phyloP scores from a whole-genome alignment of 2,329 filamentous ascomycete species.

The Blumeriella jaapii region DNA sequence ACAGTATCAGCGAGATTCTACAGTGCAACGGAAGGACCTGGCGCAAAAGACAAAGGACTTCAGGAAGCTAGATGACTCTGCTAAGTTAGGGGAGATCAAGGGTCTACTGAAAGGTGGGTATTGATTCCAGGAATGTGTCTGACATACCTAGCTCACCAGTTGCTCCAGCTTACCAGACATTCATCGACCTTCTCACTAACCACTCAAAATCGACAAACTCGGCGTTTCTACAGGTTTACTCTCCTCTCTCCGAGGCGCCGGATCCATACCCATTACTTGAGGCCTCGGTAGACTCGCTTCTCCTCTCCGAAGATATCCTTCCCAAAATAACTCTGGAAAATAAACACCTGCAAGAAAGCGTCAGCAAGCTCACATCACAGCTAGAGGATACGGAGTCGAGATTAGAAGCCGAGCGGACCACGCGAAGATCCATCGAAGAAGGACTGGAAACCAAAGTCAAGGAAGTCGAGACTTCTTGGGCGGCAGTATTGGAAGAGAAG shows the following conservation, averaged over 20 bases:
- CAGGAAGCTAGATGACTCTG: slow-evolving; percentile 78
- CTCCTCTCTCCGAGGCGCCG: slow-evolving; percentile 84
- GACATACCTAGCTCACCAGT: slow-evolving; percentile 7
- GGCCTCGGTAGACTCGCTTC: slow-evolving; percentile 87
- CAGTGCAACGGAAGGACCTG: slow-evolving; percentile 89
- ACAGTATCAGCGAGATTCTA: slow-evolving; percentile 84
- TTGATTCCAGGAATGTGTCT: background rate
- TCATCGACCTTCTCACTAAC: slow-evolving; percentile 92
- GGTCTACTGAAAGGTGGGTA: slow-evolving; percentile 66
- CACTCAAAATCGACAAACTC: slow-evolving; percentile 92
- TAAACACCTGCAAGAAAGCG: slow-evolving; percentile 68
- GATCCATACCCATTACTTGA: slow-evolving; percentile 95
- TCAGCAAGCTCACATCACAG: slow-evolving; percentile 64
- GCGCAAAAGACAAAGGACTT: slow-evolving; percentile 99
- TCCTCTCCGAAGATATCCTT: slow-evolving; percentile 83
- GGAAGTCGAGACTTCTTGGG: slow-evolving; percentile 84
- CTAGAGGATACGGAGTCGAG: slow-evolving; percentile 73
- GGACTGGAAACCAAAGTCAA: slow-evolving; percentile 70
- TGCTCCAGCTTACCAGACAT: slow-evolving; percentile 75
- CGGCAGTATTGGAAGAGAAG: slow-evolving; percentile 82
- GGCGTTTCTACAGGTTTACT: slow-evolving; percentile 86
- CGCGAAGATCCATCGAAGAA: slow-evolving; percentile 65
- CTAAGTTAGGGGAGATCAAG: slow-evolving; percentile 83
- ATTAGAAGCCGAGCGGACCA: slow-evolving; percentile 64
- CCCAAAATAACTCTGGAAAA: slow-evolving; percentile 87